Conservation (phyloP, 2,329 filamentous ascomycete genomes). For the Lachnellula subtilissima region DNA sequence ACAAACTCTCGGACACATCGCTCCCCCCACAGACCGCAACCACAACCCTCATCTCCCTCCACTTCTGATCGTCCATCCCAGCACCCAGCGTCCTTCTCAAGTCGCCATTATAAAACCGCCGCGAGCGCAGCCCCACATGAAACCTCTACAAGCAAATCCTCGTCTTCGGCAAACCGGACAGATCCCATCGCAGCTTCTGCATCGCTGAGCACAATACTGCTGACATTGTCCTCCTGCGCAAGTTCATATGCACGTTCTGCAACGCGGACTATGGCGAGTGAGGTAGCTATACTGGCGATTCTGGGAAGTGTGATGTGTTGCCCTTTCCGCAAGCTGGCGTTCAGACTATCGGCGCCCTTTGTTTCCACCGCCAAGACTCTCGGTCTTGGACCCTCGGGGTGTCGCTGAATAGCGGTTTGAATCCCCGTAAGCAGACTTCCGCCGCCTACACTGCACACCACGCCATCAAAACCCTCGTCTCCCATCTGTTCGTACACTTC, state of each 20-base stretch:
- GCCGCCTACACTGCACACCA: conserved; percentile 76
- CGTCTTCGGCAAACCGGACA: not conserved
- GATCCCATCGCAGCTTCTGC: not conserved
- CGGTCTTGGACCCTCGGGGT: conserved; percentile 26
- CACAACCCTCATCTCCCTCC: conserved; percentile 67
- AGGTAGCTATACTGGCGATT: conserved; percentile 73
- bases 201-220: not conserved
- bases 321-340: conserved; percentile 53
- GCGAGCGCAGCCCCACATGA: conserved; percentile 80
- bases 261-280: conserved; percentile 69
- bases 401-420: conserved; percentile 50
- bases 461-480: conserved; percentile 51
- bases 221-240: conserved; percentile 32
- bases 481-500: conserved; percentile 28
- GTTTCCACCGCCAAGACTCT: conserved; percentile 73
- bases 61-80: conserved; percentile 50
- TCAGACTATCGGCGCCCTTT: conserved; percentile 64
- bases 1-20: conserved; percentile 57
- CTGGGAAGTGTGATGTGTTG: conserved; percentile 57
- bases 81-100: conserved; percentile 57
- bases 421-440: conserved; percentile 76
- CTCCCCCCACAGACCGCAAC: conserved; percentile 80
- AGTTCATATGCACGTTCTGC: conserved; percentile 64
- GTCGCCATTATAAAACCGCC: conserved; percentile 55
- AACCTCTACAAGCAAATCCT: conserved; percentile 70